Conservation (phyloP, 1,284 basidiomycete genomes). For the Ustilago bromivora region DNA sequence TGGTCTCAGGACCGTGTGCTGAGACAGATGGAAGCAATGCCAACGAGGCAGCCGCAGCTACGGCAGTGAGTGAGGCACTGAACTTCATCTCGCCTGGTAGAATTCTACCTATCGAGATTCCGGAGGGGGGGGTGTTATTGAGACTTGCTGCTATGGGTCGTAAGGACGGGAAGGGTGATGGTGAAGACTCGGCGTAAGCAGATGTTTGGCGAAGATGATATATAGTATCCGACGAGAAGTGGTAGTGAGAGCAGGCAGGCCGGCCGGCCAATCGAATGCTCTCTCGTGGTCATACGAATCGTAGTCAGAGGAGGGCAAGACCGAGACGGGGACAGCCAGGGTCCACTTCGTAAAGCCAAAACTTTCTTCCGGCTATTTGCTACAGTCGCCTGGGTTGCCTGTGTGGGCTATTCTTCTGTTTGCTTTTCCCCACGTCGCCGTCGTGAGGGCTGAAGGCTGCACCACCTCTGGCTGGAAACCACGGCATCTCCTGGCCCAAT, state of each 20-base stretch:
- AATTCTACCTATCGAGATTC: background rate
- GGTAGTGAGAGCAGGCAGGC: background rate
- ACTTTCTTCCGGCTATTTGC: conserved; percentile 50
- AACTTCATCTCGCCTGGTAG: conserved; percentile 39
- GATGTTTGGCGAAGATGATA: background rate
- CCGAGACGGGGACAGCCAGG: conserved; percentile 1
- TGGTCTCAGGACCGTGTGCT: conserved; percentile 66
- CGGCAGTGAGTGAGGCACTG: conserved; percentile 33
- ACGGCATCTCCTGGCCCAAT: conserved; percentile 7
- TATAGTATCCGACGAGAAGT: conserved; percentile 6
- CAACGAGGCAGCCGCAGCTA: conserved; percentile 37
- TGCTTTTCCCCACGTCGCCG: conserved; percentile 1
- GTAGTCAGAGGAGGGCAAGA: no score
- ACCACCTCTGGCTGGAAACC: conserved; percentile 10
- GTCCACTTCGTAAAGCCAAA: conserved; percentile 7
- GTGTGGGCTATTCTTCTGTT: background rate
- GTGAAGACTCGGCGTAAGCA: background rate
- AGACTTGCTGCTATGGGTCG: background rate
- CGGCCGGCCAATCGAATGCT: conserved; percentile 3
- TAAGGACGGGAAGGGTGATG: background rate
- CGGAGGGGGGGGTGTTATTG: background rate
- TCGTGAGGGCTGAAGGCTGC: background rate
- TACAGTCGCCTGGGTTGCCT: background rate
- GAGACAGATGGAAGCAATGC: conserved; percentile 37
- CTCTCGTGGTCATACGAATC: background rate